Conservation (phyloP, 768 basidiomycete genomes). For the Gyrodon lividus region DNA sequence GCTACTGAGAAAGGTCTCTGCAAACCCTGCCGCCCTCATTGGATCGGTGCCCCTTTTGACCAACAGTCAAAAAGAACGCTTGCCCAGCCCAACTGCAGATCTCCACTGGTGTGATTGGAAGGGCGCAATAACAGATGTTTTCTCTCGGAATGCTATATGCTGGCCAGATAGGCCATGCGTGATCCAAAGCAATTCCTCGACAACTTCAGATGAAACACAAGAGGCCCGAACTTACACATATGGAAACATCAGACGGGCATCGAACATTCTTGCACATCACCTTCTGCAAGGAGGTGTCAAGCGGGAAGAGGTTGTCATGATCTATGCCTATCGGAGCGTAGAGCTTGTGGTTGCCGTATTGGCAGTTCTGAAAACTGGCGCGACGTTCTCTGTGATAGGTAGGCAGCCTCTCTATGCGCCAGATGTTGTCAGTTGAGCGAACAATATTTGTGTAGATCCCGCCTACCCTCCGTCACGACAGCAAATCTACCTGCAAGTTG, state of each 20-base stretch:
- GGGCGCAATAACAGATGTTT: slow-evolving; percentile 94
- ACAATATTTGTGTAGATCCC: slow-evolving; percentile 59
- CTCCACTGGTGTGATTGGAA: slow-evolving; percentile 98
- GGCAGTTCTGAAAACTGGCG: slow-evolving; percentile 94
- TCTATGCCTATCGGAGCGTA: slow-evolving; percentile 94
- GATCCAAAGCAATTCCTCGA: slow-evolving; percentile 65
- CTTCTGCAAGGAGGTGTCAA: slow-evolving; percentile 83
- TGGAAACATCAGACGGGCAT: slow-evolving; percentile 73
- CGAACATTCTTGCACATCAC: slow-evolving; percentile 88
- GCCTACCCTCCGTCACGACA: slow-evolving; percentile 94
- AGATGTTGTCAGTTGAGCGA: neutral
- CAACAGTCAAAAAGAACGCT: slow-evolving; percentile 57
- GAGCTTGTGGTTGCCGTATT: slow-evolving; percentile 97
- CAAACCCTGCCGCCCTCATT: slow-evolving; percentile 65
- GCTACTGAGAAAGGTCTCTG: slow-evolving; percentile 68
- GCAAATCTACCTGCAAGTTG: slow-evolving; percentile 89
- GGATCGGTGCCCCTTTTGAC: slow-evolving; percentile 83
- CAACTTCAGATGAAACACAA: slow-evolving; percentile 40
- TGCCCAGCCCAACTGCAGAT: slow-evolving; percentile 85
- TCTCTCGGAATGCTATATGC: slow-evolving; percentile 78
- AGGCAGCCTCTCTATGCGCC: slow-evolving; percentile 24
- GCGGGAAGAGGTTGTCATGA: slow-evolving; percentile 95
- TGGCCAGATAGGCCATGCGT: slow-evolving; percentile 88
- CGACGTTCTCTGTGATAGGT: slow-evolving; percentile 97
- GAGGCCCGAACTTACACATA: slow-evolving; percentile 71